Conservation (phyloP, 805 yeast species). For the Saturnispora mendoncae region DNA sequence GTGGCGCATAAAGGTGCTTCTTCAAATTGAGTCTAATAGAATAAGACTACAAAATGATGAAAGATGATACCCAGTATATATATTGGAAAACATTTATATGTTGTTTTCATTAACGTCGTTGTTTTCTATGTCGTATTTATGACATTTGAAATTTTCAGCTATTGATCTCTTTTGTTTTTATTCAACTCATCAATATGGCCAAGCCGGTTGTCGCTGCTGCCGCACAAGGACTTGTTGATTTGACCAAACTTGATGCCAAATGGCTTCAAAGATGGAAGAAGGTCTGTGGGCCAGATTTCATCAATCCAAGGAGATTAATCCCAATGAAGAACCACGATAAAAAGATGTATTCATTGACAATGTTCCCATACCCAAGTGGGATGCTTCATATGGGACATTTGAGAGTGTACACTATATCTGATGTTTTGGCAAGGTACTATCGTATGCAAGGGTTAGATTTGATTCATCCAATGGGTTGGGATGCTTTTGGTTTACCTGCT, state of each 20-base stretch:
- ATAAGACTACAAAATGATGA: background rate
- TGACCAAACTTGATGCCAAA: conserved; percentile 37
- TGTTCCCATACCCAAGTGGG: conserved; percentile 98
- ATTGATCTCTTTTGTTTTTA: background rate
- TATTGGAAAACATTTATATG: background rate
- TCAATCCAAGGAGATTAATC: conserved; percentile 25
- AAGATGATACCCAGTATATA: background rate
- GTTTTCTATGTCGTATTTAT: too few relatives aligned
- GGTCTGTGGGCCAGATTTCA: conserved; percentile 16
- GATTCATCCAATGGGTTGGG: conserved; percentile 98
- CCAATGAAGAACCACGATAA: conserved; percentile 10
- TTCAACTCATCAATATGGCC: conserved; percentile 1
- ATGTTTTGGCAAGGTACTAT: conserved; percentile 69
- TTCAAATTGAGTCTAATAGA: background rate
- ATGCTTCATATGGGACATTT: conserved; percentile 88
- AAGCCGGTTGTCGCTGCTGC: conserved; percentile 10
- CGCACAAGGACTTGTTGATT: conserved; percentile 15
- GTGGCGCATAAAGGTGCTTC: background rate
- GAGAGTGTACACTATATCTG: conserved; percentile 87
- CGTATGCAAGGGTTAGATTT: conserved; percentile 70
- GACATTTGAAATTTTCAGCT: too few relatives aligned
- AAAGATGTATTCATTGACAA: conserved; percentile 58
- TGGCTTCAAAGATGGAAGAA: conserved; percentile 44
- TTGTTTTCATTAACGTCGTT: background rate
- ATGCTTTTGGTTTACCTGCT: conserved; percentile 96